A percentile compares a stretch with the other conserved stretches of the same genome.
phyloP scores from a whole-genome alignment of 192 early-diverging fungal species.

The Rhizophagus clarus region DNA sequence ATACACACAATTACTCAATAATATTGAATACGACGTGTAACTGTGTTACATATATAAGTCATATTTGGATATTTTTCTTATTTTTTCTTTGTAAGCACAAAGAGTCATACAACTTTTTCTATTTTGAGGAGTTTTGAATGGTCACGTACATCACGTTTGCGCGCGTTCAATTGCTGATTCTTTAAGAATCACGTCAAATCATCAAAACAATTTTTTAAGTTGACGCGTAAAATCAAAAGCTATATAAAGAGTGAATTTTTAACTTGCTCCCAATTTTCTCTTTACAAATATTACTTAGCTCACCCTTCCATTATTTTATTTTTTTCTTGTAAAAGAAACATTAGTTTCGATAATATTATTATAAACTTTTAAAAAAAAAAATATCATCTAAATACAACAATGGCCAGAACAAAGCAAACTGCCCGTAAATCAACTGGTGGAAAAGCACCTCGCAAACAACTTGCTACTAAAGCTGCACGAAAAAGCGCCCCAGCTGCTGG shows the following conservation, averaged over 20 bases:
- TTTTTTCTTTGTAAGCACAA: too few relatives aligned
- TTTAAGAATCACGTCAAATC: not conserved
- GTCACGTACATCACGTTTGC: too few relatives aligned
- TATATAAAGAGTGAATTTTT: not conserved
- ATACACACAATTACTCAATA: too few relatives aligned
- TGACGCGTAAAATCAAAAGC: not conserved
- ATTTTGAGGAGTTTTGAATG: too few relatives aligned
- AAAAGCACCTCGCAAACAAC: constrained; percentile 98
- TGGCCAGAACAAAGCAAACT: constrained; percentile 84
- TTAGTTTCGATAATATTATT: not conserved
- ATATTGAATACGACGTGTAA: too few relatives aligned
- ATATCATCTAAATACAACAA: constrained; percentile 31
- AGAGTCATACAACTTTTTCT: too few relatives aligned
- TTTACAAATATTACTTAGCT: not conserved
- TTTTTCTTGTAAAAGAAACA: too few relatives aligned
- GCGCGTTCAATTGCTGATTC: too few relatives aligned
- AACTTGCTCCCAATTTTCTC: not conserved
- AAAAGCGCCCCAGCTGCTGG: constrained; percentile 93
- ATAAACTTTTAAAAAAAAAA: constrained; percentile 11
- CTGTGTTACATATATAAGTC: too few relatives aligned
- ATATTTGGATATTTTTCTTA: too few relatives aligned
- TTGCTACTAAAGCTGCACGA: constrained; percentile 94
- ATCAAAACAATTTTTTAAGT: not conserved
- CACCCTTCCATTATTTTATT: not conserved
- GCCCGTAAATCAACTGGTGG: constrained; percentile 99